Percentiles rank a stretch among this genome's conserved stretches.
phyloP scores from a whole-genome alignment of 257 asterid genomes.

The Jasminum sambac region DNA sequence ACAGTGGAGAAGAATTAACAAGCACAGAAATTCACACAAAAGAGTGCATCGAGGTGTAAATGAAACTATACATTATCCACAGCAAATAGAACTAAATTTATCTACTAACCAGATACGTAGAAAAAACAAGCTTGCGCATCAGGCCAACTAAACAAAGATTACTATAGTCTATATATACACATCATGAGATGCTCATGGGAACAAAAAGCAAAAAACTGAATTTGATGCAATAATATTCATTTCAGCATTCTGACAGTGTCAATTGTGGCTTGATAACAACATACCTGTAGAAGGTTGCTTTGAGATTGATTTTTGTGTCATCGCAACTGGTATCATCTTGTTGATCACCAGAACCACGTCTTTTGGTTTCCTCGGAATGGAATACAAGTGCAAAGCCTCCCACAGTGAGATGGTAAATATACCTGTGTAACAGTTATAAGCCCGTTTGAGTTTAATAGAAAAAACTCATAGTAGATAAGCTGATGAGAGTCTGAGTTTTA shows the following conservation, averaged over 20 bases:
- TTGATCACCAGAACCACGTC: constrained; percentile 32
- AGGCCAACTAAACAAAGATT: constrained; percentile 1
- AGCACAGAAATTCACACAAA: background rate
- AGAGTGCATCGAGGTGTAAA: background rate
- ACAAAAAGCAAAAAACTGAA: background rate
- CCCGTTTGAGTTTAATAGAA: constrained; percentile 13
- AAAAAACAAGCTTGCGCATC: background rate
- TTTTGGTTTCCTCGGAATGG: constrained; percentile 38
- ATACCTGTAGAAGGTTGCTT: constrained; percentile 85
- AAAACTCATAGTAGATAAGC: constrained; percentile 8
- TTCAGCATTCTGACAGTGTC: constrained; percentile 19
- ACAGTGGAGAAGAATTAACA: background rate
- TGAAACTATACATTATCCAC: background rate
- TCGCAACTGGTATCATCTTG: constrained; percentile 46
- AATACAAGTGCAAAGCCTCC: constrained; percentile 92
- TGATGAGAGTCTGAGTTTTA: constrained; percentile 10
- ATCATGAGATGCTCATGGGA: background rate
- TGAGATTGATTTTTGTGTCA: constrained; percentile 78
- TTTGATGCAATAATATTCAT: constrained; percentile 3
- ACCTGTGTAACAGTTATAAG: constrained; percentile 41
- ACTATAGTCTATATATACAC: background rate
- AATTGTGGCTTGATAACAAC: background rate
- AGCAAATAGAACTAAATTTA: background rate
- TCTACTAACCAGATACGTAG: background rate
- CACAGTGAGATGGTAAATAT: constrained; percentile 76